Evolutionary conservation across 495 filamentous ascomycete species (phyloP), one percentile per base, ranked within the genome.

Genomic region (Aspergillus haitiensis): DNA sequence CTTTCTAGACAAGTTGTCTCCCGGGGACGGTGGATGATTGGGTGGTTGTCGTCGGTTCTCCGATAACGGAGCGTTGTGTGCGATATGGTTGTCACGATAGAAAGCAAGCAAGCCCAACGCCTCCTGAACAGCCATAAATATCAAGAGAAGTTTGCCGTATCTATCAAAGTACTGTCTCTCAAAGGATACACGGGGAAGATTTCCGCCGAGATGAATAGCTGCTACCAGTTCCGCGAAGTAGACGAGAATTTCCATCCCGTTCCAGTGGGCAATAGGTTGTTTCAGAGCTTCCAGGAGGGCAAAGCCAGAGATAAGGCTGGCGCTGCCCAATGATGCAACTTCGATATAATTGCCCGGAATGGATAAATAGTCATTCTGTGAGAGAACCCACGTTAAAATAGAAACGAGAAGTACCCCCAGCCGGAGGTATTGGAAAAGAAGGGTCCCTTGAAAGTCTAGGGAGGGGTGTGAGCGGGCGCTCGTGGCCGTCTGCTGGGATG

Each of bases 191-290:
- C 64, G 64, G 4, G 76, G 75, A 32, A 78, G 64, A 61, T 76
- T 71, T 31, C 67, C 73, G 21, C 76, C 76, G 9, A 78, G 60
- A 44, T 76, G 72, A 52, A 80, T 64, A 10, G 74, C 74, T 5
- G 69, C 70, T 7, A 46, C 70, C 15, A 80, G 71, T 56, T 80
- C 75, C 2, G 73, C 74, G 48, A 77, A 66, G 18, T 72, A 76
- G 15, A 80, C 66, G 51, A 78, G 60, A n/a, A 80, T 75, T 47
- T 78, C 77, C 62, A 74, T 73, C 10, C 72, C 72, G 56, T 73
- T 76, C 74, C 75, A 78, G 27, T 78, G 65, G 2, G 39, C 56
- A 27, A 76, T 64, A 18, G 73, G 75, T 27, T 65, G 62, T 48
- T 78, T 77, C 32, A 78, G 56, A 32, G 60, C 67, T 51, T 74